Evolutionary conservation across 139 green algal species (phyloP).

Genomic region (Coccomyxa sp.): DNA sequence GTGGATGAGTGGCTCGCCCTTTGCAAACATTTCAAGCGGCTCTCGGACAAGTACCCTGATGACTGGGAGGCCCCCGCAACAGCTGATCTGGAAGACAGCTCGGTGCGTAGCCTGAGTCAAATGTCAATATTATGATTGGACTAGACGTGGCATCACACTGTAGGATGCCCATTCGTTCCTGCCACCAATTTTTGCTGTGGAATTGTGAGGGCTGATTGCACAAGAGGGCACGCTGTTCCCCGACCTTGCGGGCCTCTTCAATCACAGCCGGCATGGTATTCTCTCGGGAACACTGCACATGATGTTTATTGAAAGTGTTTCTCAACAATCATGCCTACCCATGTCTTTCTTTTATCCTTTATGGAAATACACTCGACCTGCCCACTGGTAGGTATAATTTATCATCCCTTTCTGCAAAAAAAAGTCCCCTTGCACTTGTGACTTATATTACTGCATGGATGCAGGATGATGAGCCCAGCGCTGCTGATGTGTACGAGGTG

Average conservation of each 20-base stretch:
- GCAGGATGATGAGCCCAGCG: background rate
- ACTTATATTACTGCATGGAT: background rate
- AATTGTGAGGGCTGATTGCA: background rate
- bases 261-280: background rate
- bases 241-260: background rate
- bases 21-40: slow-evolving; percentile 18
- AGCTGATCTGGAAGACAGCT: background rate
- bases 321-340: no score
- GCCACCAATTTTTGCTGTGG: background rate
- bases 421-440: background rate
- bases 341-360: background rate
- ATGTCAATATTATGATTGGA: no score
- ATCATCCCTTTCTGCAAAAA: no score
- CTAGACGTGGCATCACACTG: background rate
- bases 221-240: background rate
- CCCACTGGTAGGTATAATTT: no score
- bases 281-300: background rate
- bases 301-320: background rate
- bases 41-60: slow-evolving; percentile 9
- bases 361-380: background rate
- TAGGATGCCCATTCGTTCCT: background rate
- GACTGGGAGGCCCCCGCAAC: background rate
- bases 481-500: slow-evolving; percentile 10
- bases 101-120: background rate
- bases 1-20: slow-evolving; percentile 43